Conservation (phyloP, 305 asterid genomes). For the Fraxinus sp. region DNA sequence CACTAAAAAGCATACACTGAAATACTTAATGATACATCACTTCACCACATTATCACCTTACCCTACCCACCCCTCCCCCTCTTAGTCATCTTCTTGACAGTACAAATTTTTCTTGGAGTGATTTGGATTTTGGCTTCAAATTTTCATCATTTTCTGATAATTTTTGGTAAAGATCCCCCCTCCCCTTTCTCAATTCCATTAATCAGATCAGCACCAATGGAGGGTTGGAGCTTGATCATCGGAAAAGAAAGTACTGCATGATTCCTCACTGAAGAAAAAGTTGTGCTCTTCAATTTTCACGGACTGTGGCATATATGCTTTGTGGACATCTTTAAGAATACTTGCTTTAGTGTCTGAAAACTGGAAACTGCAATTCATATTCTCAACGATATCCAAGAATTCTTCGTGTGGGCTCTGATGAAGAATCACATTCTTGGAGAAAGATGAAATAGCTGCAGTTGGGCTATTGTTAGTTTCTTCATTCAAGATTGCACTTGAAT, state of each 20-base stretch:
- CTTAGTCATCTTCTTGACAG: conserved; percentile 19
- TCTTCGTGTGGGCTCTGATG: conserved; percentile 30
- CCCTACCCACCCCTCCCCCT: background rate
- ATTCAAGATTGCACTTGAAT: conserved; percentile 69
- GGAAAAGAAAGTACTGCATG: conserved; percentile 66
- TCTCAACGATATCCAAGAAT: conserved; percentile 29
- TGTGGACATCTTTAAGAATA: conserved; percentile 40
- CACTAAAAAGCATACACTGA: background rate
- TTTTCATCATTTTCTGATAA: too few relatives aligned
- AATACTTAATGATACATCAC: conserved; percentile 31
- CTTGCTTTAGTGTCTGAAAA: conserved; percentile 36
- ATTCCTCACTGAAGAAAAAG: conserved; percentile 64
- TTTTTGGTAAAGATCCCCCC: too few relatives aligned
- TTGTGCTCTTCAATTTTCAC: conserved; percentile 85
- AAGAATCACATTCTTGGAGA: conserved; percentile 32
- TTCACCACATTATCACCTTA: conserved; percentile 5
- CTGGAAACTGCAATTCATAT: conserved; percentile 29
- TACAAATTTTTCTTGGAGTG: conserved; percentile 26
- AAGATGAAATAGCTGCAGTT: conserved; percentile 39
- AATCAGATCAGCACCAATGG: conserved; percentile 67
- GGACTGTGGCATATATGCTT: conserved; percentile 50
- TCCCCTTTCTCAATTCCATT: conserved; percentile 47
- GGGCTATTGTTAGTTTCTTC: conserved; percentile 47
- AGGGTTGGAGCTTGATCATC: conserved; percentile 84
- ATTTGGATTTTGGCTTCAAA: too few relatives aligned